Evolutionary conservation across 768 basidiomycete species (phyloP).

Genomic region (Boletus sp.): DNA sequence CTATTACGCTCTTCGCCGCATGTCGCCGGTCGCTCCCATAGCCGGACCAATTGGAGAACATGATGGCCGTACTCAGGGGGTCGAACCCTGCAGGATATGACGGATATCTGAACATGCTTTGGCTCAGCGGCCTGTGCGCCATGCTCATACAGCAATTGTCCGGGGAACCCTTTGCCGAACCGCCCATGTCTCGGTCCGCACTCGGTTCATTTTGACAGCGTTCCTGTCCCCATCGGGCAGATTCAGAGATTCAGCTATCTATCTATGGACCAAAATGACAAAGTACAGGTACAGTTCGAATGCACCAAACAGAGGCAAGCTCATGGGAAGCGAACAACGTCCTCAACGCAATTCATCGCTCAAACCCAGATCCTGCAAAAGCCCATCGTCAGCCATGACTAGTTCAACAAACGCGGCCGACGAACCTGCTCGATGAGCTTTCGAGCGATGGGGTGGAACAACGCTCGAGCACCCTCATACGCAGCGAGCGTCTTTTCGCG

Average conservation of each 20-base stretch:
- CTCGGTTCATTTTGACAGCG: too few species aligned
- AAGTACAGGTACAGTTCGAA: too few species aligned
- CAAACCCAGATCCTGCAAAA: constrained; percentile 27
- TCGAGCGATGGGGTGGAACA: constrained; percentile 53
- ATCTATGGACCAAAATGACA: too few species aligned
- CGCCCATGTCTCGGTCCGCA: too few species aligned
- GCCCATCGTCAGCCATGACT: neutral
- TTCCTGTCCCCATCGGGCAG: neutral
- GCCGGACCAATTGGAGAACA: neutral
- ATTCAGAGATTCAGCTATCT: neutral
- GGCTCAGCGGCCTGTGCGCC: too few species aligned
- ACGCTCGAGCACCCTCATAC: constrained; percentile 31
- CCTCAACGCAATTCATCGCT: neutral
- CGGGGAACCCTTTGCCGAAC: too few species aligned
- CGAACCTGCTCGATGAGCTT: constrained; percentile 49
- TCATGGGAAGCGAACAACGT: neutral
- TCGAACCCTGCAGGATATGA: too few species aligned
- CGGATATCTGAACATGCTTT: too few species aligned
- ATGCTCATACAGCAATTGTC: too few species aligned
- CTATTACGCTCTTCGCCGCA: neutral
- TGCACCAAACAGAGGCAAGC: neutral
- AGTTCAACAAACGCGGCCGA: neutral
- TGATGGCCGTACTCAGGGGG: neutral
- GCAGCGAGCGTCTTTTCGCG: constrained; percentile 33
- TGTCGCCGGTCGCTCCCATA: neutral